Base-by-base conservation (phyloP, 805 yeast species). In the Sugiyamaella smithiae region DNA sequence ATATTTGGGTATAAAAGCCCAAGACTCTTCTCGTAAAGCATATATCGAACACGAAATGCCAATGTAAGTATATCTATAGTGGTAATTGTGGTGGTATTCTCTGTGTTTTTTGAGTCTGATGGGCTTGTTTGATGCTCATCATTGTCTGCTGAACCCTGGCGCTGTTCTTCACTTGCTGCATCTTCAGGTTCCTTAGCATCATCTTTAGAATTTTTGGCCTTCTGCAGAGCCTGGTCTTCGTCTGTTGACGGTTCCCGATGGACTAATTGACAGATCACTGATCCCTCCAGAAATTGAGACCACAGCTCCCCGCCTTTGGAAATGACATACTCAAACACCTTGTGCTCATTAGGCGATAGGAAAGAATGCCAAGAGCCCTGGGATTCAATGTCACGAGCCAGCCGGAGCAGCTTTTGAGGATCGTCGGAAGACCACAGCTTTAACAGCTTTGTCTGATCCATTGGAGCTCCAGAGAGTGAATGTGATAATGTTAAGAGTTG, bases 41-140 rank as follows among this genome's bases (percentile, higher is more conserved):
- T 70, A 45, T 66, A 69, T 17, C 75, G 53, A 7, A 71, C 67
- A 28, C 70, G 61, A 41, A 68, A 61, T 32, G 73, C 69, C 40
- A 69, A 54, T 25, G 56, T 55, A 9, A 65, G 54, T 9, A 65
- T 52, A 46, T 70, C 72, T 9, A 68, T 46, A n/a, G 55, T 56
- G 1, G 51, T 43, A 4, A 46, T 16, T 4, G 43, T 17, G 43
- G n/a, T 22, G 8, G 43, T 4, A 4, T 19, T 23, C 2, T 11
- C 12, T n/a, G 23, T 7, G 3, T 35, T 5, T 11, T 35, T 35
- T 5, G 22, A 11, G 16, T 5, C 22, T 8, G 9, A 8, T 7
- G 29, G 29, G 11, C 9, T 7, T 26, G 29, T 26, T 7, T 11
- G 7, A 26, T 8, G 9, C 9, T 14, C 38, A 19, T 37, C 38